Conservation (phyloP, 345 rosid genomes). For the Dovyalis caffra region DNA sequence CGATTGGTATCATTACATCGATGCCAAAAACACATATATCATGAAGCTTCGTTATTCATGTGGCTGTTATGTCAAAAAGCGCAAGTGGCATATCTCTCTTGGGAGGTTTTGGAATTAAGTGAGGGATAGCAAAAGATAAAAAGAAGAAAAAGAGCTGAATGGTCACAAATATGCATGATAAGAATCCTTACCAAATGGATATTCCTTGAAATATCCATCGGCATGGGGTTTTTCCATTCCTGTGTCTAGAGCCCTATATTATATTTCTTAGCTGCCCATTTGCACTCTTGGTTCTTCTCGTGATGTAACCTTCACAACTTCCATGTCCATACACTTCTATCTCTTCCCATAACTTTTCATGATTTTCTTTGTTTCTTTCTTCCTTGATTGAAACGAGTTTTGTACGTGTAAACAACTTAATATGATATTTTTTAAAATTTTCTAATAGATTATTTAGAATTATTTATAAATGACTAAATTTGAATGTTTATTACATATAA, state of each 20-base stretch:
- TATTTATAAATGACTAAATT: too few species aligned
- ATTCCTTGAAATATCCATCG: slow-evolving; percentile 28
- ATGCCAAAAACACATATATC: too few species aligned
- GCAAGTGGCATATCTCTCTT: slow-evolving; percentile 23
- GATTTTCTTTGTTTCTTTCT: background rate
- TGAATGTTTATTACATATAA: too few species aligned
- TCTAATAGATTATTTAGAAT: too few species aligned
- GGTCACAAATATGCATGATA: slow-evolving; percentile 28
- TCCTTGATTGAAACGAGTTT: background rate
- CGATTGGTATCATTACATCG: too few species aligned
- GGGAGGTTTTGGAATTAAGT: too few species aligned
- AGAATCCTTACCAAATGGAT: slow-evolving; percentile 19
- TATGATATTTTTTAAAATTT: too few species aligned
- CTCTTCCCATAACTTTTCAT: background rate
- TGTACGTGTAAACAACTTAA: too few species aligned
- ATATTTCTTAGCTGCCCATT: slow-evolving; percentile 11
- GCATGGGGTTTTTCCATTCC: background rate
- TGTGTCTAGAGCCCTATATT: background rate
- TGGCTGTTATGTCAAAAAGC: slow-evolving; percentile 9
- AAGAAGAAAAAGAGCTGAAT: slow-evolving; percentile 8
- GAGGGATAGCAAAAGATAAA: background rate
- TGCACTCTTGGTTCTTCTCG: background rate
- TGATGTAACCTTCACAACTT: slow-evolving; percentile 32
- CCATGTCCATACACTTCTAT: slow-evolving; percentile 20
- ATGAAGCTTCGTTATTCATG: background rate